Evolutionary conservation across 805 yeast species (phyloP), one percentile per base, ranked within the genome.

Genomic region (Candida saitoana): DNA sequence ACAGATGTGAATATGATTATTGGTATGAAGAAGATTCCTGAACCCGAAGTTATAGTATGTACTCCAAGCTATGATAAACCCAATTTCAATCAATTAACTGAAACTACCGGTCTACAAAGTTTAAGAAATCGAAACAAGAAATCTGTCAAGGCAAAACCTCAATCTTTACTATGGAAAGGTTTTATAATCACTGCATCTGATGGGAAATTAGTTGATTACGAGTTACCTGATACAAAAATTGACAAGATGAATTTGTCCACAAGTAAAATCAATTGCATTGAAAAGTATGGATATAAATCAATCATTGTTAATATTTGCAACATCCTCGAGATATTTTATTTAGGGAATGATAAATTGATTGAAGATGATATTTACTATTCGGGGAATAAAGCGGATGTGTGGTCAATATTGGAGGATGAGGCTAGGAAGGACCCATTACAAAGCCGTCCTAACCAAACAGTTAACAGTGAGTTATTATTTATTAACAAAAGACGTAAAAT

Each of bases 271-370:
- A 84, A 81, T 1, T 82, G 84, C 11, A 76, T 83, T 25, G 71
- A 71, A 22, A 80, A 79, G 52, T 85, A 82, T 55, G 96, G 96
- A 0, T 87, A 78, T 55, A 86, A 87, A 52, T 76, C 93, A 0
- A 77, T 86, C 16, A 82, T 85, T 30, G 82, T 84, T 18, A 81
- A 81, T 18, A 82, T 85, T 58, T 95, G 93, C 22, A 83, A 82
- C 49, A 59, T 77, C 14, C 74, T 87, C 74, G 82, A 83, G 55
- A 74, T 87, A 24, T 63, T 87, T 22, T 86, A 84, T 55, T 68
- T 85, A 48, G 95, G 95, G 5, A 82, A 78, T 51, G 88, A 83
- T 44, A 87, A 83, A 46, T 66, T 84, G 47, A 76, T 84, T 18
- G 83, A 80, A 49, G 76, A 75, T 39, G 80, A 77, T 33, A 72